Percentiles rank a stretch among this genome's conserved stretches.
Conservation (phyloP, 345 rosid species). For the Murraya paniculata region DNA sequence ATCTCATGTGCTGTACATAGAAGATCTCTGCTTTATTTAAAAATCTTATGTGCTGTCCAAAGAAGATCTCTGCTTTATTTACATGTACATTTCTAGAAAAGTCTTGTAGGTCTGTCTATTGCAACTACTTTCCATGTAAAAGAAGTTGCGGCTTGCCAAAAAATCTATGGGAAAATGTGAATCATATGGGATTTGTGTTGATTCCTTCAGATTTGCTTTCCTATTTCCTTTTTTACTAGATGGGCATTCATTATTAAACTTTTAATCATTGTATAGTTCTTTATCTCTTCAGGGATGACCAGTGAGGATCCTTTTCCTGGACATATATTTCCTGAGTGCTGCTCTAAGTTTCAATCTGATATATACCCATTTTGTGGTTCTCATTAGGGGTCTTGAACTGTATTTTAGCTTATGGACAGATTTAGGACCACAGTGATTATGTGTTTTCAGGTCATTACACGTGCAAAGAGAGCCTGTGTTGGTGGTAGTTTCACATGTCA, state of each 20-base stretch:
- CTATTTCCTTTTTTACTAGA: background rate
- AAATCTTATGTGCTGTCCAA: background rate
- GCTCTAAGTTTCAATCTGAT: background rate
- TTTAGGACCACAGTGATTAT: conserved; percentile 5
- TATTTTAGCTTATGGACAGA: background rate
- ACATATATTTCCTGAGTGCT: background rate
- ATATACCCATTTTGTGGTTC: background rate
- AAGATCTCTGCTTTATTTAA: background rate
- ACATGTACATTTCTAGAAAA: background rate
- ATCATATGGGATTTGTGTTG: background rate
- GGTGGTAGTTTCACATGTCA: conserved; percentile 9
- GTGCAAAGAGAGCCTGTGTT: background rate
- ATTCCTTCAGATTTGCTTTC: conserved; percentile 1
- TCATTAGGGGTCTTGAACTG: background rate
- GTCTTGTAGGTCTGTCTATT: background rate
- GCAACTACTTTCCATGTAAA: conserved; percentile 1
- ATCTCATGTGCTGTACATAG: background rate
- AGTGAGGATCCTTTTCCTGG: background rate
- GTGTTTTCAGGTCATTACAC: conserved; percentile 1
- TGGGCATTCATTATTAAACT: conserved; percentile 1
- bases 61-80: background rate
- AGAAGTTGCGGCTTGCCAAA: conserved; percentile 1
- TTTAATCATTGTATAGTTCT: background rate
- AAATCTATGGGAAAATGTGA: background rate
- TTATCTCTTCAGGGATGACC: background rate